Conservation (phyloP, 148 eudicot genomes). For the Rhododendron simsii region DNA sequence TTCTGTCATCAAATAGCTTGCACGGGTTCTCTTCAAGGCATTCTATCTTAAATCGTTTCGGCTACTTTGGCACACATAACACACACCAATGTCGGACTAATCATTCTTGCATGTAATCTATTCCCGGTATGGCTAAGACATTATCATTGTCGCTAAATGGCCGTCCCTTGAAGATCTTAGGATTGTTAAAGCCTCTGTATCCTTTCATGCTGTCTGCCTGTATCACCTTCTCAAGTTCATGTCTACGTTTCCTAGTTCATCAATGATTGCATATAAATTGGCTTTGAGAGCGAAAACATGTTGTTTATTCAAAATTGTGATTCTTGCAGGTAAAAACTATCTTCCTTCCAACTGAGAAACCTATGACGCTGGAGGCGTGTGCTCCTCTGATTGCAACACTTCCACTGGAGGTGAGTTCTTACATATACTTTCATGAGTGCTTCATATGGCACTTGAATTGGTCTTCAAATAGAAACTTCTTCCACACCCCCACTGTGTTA, state of each 20-base stretch:
- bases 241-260: neutral
- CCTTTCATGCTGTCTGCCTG: neutral
- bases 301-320: neutral
- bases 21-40: neutral
- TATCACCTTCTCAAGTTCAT: neutral
- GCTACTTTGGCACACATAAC: neutral
- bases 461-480: neutral
- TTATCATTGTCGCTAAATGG: neutral
- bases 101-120: neutral
- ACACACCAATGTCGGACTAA: neutral
- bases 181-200: neutral
- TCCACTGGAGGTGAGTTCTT: slow-evolving; percentile 75
- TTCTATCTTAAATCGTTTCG: neutral
- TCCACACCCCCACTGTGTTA: neutral
- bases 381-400: slow-evolving; percentile 97
- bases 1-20: neutral
- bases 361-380: slow-evolving; percentile 74
- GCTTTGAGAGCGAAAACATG: neutral
- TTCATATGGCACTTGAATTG: neutral
- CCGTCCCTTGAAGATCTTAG: neutral
- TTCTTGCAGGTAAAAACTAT: slow-evolving; percentile 76
- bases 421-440: neutral
- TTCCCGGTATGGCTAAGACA: neutral
- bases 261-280: neutral
- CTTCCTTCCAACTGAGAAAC: slow-evolving; percentile 65